Evolutionary conservation across 331 rosid species (phyloP).

Genomic region (Pyracantha coccinea): DNA sequence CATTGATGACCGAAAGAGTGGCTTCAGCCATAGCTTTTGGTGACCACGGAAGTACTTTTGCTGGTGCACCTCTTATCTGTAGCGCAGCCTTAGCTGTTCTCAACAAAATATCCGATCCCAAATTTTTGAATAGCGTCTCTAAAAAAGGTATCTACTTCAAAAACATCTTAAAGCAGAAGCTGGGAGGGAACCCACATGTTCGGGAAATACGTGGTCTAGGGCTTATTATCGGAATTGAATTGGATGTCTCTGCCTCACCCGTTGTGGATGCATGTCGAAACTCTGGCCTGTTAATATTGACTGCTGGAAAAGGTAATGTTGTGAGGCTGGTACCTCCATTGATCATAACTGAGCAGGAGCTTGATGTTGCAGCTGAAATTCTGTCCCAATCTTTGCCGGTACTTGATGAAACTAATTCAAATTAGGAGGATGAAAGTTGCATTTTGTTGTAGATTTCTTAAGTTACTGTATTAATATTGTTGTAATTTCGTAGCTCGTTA

Average conservation of each 20-base stretch:
- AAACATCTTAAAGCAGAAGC: constrained; percentile 47
- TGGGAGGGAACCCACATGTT: constrained; percentile 67
- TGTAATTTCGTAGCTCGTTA: constrained; percentile 24
- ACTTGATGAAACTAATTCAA: constrained; percentile 31
- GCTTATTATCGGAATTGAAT: constrained; percentile 68
- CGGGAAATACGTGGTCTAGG: constrained; percentile 70
- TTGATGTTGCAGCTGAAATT: constrained; percentile 47
- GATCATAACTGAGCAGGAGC: constrained; percentile 62
- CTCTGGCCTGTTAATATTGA: constrained; percentile 60
- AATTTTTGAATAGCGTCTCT: constrained; percentile 54
- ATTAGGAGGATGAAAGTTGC: constrained; percentile 14
- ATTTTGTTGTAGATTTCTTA: constrained; percentile 6
- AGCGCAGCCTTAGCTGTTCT: constrained; percentile 67
- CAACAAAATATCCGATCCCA: constrained; percentile 53
- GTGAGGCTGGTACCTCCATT: constrained; percentile 83
- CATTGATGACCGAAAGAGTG: constrained; percentile 62
- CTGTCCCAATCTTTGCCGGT: constrained; percentile 30
- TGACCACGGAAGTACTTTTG: constrained; percentile 91
- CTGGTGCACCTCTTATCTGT: constrained; percentile 72
- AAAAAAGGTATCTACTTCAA: constrained; percentile 59
- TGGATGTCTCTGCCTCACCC: constrained; percentile 61
- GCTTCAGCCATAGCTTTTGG: constrained; percentile 62
- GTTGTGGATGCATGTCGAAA: constrained; percentile 65
- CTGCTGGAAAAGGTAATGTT: constrained; percentile 85
- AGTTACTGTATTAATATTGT: not conserved